Conservation (phyloP, 345 rosid genomes). For the Orychophragmus violaceus region DNA sequence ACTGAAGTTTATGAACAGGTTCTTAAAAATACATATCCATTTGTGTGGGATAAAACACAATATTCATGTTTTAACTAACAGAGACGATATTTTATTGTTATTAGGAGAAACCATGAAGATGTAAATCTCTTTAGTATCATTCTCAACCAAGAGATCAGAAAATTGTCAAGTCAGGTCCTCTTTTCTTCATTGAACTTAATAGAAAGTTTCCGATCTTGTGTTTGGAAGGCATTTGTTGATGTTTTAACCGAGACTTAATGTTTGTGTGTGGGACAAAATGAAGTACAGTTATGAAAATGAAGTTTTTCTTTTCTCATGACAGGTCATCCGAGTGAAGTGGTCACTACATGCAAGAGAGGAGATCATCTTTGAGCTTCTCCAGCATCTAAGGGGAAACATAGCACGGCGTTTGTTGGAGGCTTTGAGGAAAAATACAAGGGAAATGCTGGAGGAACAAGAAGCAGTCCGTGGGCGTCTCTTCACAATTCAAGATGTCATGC, state of each 20-base stretch:
- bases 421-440: constrained; percentile 67
- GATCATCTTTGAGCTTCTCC: constrained; percentile 86
- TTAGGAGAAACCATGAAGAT: constrained; percentile 88
- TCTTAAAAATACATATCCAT: not conserved
- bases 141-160: constrained; percentile 90
- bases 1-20: constrained; percentile 94
- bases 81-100: no score
- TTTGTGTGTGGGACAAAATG: not conserved
- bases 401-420: constrained; percentile 49
- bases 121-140: constrained; percentile 74
- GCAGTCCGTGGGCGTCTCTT: constrained; percentile 93
- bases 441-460: constrained; percentile 98
- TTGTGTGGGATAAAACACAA: not conserved
- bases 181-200: not conserved
- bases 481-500: constrained; percentile 98
- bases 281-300: not conserved
- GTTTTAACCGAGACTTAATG: no score
- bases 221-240: not conserved
- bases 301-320: not conserved
- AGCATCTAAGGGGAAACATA: constrained; percentile 64
- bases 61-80: not conserved
- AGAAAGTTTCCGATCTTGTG: not conserved
- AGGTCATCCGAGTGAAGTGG: constrained; percentile 98
- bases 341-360: constrained; percentile 98
- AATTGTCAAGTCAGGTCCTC: constrained; percentile 66